Percentiles rank a stretch among this genome's conserved stretches.
Conservation (phyloP, 208 protist genomes). For the Leishmania amazonensis region DNA sequence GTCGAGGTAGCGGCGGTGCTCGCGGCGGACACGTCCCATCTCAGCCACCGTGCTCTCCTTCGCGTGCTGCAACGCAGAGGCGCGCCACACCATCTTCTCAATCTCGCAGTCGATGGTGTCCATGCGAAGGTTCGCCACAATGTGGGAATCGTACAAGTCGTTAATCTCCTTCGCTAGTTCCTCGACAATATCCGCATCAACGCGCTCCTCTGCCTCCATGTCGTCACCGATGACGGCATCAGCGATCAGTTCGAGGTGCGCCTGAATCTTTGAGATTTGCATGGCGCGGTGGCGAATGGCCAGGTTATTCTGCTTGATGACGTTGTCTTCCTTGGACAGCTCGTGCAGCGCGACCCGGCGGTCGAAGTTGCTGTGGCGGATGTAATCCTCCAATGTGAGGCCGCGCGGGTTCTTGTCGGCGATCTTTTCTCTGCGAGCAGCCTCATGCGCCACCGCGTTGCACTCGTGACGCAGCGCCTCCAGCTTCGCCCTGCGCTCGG, state of each 20-base stretch:
- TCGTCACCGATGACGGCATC: constrained; percentile 63
- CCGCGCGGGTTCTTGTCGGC: constrained; percentile 46
- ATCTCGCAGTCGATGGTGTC: constrained; percentile 65
- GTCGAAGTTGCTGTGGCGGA: constrained; percentile 62
- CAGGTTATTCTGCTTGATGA: constrained; percentile 57
- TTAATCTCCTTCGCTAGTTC: constrained; percentile 63
- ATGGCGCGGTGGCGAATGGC: constrained; percentile 68
- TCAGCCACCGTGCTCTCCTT: constrained; percentile 54
- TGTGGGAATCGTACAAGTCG: constrained; percentile 49
- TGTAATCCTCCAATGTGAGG: constrained; percentile 47
- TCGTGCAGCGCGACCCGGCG: constrained; percentile 60
- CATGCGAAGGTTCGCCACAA: constrained; percentile 46
- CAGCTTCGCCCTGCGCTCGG: constrained; percentile 58
- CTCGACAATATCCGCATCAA: constrained; percentile 70
- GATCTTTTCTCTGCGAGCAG: constrained; percentile 53
- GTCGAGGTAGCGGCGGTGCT: constrained; percentile 51
- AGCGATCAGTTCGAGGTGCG: constrained; percentile 76
- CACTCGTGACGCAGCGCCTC: constrained; percentile 45
- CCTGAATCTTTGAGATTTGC: constrained; percentile 75
- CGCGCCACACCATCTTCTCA: constrained; percentile 59
- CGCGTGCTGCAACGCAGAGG: constrained; percentile 51
- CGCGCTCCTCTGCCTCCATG: constrained; percentile 46
- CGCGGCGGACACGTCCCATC: constrained; percentile 56
- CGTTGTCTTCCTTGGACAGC: constrained; percentile 51
- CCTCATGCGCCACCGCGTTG: constrained; percentile 29